A percentile compares a stretch with the other conserved stretches of the same genome.
Conservation (phyloP, 331 rosid species). For the Phaseolus coccineus region DNA sequence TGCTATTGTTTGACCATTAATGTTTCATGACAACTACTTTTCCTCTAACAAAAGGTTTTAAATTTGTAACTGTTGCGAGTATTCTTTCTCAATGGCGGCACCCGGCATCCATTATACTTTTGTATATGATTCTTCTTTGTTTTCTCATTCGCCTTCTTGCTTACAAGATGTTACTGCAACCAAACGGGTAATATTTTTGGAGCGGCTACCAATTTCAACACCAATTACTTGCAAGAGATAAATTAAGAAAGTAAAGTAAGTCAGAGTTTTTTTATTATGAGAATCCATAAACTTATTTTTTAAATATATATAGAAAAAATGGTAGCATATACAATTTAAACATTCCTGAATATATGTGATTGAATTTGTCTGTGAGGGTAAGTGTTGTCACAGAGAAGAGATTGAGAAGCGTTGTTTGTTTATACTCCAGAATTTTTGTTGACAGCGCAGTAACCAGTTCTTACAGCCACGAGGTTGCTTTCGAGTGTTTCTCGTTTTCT, state of each 20-base stretch:
- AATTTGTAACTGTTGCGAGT: not conserved
- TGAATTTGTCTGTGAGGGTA: not conserved
- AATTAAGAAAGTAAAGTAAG: not conserved
- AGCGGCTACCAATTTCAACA: not conserved
- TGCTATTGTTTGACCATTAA: not conserved
- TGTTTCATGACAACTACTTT: not conserved
- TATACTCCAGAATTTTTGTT: conserved; percentile 17
- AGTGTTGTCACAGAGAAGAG: conserved; percentile 3
- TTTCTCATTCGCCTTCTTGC: too few relatives aligned
- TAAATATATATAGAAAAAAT: too few relatives aligned
- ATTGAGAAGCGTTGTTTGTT: conserved; percentile 31
- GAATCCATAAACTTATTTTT: too few relatives aligned
- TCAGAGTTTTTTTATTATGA: too few relatives aligned
- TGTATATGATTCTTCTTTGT: not conserved
- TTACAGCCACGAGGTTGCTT: conserved; percentile 23
- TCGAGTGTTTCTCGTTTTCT: conserved; percentile 26
- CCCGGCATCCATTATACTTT: conserved; percentile 22
- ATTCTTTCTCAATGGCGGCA: conserved; percentile 30
- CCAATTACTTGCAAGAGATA: not conserved
- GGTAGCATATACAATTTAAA: too few relatives aligned
- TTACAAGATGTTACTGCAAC: not conserved
- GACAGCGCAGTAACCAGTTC: not conserved
- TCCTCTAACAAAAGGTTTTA: not conserved
- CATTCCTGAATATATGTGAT: not conserved
- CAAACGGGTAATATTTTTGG: not conserved